Conservation (phyloP, 1,139 yeast genomes). For the Hyphopichia pseudoburtonii region DNA sequence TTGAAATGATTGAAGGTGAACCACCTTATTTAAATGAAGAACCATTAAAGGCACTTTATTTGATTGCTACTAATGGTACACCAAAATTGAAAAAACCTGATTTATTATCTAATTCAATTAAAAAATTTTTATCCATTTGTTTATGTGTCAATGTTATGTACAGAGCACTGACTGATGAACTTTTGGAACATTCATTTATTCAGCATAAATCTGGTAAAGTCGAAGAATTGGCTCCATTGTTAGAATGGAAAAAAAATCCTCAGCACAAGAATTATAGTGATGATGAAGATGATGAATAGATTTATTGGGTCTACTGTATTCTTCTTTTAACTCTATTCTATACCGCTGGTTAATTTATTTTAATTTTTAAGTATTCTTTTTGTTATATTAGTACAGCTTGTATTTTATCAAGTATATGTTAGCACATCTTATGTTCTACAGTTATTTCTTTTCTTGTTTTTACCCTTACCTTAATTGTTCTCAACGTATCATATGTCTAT, state of each 20-base stretch:
- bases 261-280: slow-evolving; percentile 3
- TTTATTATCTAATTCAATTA: slow-evolving; percentile 69
- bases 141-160: slow-evolving; percentile 92
- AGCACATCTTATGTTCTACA: too few species aligned
- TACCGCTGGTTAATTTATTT: neutral
- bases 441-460: too few species aligned
- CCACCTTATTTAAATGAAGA: slow-evolving; percentile 97
- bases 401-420: too few species aligned
- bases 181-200: slow-evolving; percentile 79
- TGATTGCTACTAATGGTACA: slow-evolving; percentile 96
- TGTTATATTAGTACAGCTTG: too few species aligned
- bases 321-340: neutral
- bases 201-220: slow-evolving; percentile 67
- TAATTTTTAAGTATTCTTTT: too few species aligned
- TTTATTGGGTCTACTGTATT: neutral
- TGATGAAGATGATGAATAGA: slow-evolving; percentile 7
- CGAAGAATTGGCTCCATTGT: slow-evolving; percentile 64
- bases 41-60: slow-evolving; percentile 59
- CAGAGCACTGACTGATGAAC: slow-evolving; percentile 87
- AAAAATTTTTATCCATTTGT: slow-evolving; percentile 87
- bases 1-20: slow-evolving; percentile 97
- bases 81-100: slow-evolving; percentile 93
- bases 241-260: slow-evolving; percentile 58
- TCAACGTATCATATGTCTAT: too few species aligned
- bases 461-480: too few species aligned